Evolutionary conservation across 352 stramenopile species (phyloP), one percentile per base, ranked within the genome.

Genomic region (Phytophthora citrophthora): DNA sequence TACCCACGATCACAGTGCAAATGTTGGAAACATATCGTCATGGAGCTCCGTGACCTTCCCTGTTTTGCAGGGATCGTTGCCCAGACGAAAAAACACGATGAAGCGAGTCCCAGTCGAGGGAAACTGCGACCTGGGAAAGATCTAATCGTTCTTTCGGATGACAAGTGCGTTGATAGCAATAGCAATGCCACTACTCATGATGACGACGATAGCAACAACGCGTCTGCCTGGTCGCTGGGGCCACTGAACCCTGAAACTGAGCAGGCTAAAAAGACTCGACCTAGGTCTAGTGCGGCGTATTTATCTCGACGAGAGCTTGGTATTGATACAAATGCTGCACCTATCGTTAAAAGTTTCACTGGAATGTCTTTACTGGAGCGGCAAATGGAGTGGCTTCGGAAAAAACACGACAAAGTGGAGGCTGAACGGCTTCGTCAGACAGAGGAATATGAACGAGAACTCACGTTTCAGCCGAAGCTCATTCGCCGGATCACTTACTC

Each of bases 401-500:
- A 90, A 68, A 95, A 93, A 29, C 77, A 91, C 24, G 81, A 92
- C 26, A 92, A 92, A 54, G 69, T 90, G 54, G 83, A 84, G 29
- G 74, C 66, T 9, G 84, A 93, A 55, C 76, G 81, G 18, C 71
- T 76, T 27, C 77, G 86, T 0, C 85, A 93, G 29, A 73, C 78
- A 6, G 78, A 89, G 34, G 86, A 93, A 52, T 90, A 76, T 15
- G 79, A 90, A 20, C 84, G 86, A 54, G 86, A 95, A 51, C 74
- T 95, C 15, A 95, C 86, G 18, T 95, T 95, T 61, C 83, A 90
- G 49, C 86, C 86, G 12, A 93, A 95, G 49, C 70, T 95, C 27
- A 77, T 94, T 23, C 83, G 86, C 4, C 79, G 86, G 27, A 68
- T 76, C 27, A 94, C 85, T 6, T 87, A 78, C 29, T 70, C 67